Evolutionary conservation across 2,329 filamentous ascomycete genomes (phyloP).

Genomic region (Colletotrichum tabaci): DNA sequence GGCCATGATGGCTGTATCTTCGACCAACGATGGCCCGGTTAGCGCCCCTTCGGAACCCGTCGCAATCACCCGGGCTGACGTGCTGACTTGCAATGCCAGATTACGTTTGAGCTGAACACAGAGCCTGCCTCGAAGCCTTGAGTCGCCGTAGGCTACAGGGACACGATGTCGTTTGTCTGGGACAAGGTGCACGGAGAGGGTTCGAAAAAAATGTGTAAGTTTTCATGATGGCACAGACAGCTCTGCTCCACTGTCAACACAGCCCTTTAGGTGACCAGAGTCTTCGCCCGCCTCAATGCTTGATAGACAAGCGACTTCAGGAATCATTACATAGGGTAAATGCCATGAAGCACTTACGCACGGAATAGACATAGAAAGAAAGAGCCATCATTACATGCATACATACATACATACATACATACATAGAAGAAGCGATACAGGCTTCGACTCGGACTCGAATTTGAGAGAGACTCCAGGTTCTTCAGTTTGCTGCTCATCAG

Average conservation of each 20-base stretch:
- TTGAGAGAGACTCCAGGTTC: not conserved
- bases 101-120: conserved; percentile 43
- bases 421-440: not conserved
- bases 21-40: conserved; percentile 88
- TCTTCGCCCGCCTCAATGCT: not conserved
- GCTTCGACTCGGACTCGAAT: not conserved
- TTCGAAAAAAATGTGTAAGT: not conserved
- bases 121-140: conserved; percentile 2
- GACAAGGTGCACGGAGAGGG: not conserved
- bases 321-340: not conserved
- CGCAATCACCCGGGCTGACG: not conserved
- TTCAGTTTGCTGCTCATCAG: not conserved
- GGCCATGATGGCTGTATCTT: conserved; percentile 97
- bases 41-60: conserved; percentile 7
- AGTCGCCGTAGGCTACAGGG: not conserved
- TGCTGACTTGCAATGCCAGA: conserved; percentile 30
- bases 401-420: not conserved
- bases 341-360: not conserved
- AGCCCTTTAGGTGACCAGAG: not conserved
- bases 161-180: not conserved
- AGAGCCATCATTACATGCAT: not conserved
- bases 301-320: not conserved
- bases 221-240: not conserved
- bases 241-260: not conserved
- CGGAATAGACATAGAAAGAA: not conserved